These are phyloP conservation scores for Komagataella pseudopastoris DNA, from an alignment of 805 yeast genomes.

Conservation along the genomic window DNA sequence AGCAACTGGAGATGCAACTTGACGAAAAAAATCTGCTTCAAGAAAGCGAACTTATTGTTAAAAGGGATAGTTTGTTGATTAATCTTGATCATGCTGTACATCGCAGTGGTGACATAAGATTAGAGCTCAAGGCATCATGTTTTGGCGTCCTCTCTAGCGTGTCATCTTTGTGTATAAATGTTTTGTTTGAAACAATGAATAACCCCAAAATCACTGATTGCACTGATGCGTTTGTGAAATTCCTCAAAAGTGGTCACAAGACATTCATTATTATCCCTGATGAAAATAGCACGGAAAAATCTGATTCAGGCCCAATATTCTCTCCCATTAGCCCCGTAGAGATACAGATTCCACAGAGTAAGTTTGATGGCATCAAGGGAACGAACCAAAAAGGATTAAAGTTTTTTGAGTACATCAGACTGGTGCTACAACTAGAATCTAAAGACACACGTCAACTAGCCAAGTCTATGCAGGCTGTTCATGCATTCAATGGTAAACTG, in stretches of 20 bases:
- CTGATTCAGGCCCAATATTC: neutral
- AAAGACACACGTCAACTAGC: neutral
- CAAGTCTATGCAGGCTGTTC: neutral
- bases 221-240: neutral
- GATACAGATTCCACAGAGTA: slow-evolving; percentile 4
- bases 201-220: neutral
- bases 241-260: neutral
- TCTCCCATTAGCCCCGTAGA: neutral
- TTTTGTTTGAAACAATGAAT: neutral
- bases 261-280: neutral
- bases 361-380: slow-evolving; percentile 61
- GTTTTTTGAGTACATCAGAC: slow-evolving; percentile 34
- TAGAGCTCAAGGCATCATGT: neutral
- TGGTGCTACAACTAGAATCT: slow-evolving; percentile 9
- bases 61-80: neutral
- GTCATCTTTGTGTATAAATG: neutral
- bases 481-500: neutral
- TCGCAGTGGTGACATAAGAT: neutral
- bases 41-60: neutral
- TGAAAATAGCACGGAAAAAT: neutral
- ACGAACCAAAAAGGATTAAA: slow-evolving; percentile 36
- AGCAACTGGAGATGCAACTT: neutral
- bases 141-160: neutral
- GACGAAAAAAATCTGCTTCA: neutral
- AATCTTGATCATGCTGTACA: neutral